Conservation (phyloP, 192 early-diverging fungal species). For the Chytriomyces confervae region DNA sequence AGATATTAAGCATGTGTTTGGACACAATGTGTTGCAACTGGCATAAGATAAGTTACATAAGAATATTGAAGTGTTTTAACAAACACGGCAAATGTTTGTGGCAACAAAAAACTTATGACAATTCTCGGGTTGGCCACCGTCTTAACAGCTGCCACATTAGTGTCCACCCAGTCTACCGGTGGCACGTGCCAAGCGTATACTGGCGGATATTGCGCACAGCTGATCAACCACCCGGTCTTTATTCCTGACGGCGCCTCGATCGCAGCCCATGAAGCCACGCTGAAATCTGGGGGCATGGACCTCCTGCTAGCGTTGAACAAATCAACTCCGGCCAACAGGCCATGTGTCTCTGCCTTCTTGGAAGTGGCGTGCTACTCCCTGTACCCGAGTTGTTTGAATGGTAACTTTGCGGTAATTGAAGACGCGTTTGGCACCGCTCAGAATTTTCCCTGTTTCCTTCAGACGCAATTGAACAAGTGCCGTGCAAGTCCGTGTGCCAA, state of each 20-base stretch:
- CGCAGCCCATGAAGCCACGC: neutral
- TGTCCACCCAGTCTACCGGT: neutral
- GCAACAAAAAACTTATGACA: too few species aligned
- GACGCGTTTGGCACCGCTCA: neutral
- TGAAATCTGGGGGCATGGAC: conserved; percentile 22
- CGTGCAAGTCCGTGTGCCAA: conserved; percentile 13
- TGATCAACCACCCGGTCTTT: conserved; percentile 13
- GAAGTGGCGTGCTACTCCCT: conserved; percentile 10
- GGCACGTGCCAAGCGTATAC: neutral
- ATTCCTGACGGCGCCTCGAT: neutral
- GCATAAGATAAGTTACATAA: too few species aligned
- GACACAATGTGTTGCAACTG: too few species aligned
- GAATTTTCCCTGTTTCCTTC: neutral
- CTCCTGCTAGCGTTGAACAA: conserved; percentile 11
- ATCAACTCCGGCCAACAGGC: neutral
- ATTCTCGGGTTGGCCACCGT: too few species aligned
- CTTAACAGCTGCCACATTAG: too few species aligned
- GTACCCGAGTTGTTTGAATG: conserved; percentile 12
- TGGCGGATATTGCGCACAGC: conserved; percentile 14
- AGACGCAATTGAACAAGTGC: conserved; percentile 8
- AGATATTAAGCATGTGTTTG: neutral
- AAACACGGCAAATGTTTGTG: too few species aligned
- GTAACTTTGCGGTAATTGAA: neutral
- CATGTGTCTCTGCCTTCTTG: conserved; percentile 6
- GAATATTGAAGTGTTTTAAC: too few species aligned